Evolutionary conservation across 208 protist genomes (phyloP).

Genomic region (Trypanosoma rangeli): DNA sequence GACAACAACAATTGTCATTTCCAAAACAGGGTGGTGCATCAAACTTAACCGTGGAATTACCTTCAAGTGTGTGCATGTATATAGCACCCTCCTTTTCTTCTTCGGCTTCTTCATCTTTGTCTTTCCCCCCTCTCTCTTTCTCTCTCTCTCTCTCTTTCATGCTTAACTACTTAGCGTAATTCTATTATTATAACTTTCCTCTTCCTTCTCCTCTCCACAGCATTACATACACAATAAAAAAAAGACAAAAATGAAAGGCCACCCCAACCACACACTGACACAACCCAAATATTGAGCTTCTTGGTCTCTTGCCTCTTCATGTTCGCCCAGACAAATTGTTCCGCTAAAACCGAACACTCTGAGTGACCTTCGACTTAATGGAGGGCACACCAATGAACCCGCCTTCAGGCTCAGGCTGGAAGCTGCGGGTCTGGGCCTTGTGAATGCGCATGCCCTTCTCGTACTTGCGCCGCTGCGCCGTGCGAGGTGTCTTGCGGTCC

Average conservation of each 20-base stretch:
- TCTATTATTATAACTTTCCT: conserved; percentile 2
- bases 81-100: conserved; percentile 1
- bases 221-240: neutral
- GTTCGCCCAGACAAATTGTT: neutral
- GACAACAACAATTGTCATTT: neutral
- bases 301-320: neutral
- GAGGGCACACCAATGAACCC: conserved; percentile 76
- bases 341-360: conserved; percentile 36
- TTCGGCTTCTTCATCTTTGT: no score
- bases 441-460: conserved; percentile 82
- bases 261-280: neutral
- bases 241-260: neutral
- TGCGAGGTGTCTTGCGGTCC: conserved; percentile 88
- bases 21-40: neutral
- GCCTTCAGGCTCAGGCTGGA: conserved; percentile 80
- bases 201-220: neutral
- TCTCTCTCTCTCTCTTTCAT: neutral
- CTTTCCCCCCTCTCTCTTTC: neutral
- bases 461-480: conserved; percentile 88
- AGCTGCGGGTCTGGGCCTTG: conserved; percentile 75
- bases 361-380: conserved; percentile 76
- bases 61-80: neutral
- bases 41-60: neutral
- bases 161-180: conserved; percentile 4
- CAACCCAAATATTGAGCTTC: neutral